Evolutionary conservation across 371 early-diverging fungal species (phyloP), one percentile per base, ranked within the genome.

Genomic region (Rhizopus sp.): DNA sequence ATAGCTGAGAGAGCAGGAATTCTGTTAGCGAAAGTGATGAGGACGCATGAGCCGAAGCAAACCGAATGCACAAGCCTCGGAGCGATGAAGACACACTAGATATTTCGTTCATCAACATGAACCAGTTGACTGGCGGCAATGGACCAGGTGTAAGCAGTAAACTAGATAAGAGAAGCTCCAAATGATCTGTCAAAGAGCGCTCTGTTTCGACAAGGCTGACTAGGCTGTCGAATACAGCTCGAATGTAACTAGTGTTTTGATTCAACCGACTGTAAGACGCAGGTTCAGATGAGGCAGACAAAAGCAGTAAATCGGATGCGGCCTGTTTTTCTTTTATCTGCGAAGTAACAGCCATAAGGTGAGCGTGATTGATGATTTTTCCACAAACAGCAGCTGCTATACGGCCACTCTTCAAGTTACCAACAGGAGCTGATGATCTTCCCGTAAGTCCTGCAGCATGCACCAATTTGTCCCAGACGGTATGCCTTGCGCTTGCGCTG

Each of bases 61-160:
- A 67, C 0, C 39, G 49, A 10, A 83, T 64, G n/a, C 76, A 72
- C 1, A 68, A 37, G 0, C 35, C 31, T 13, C 58, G 64, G 10
- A 74, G 31, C 1, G 30, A 15, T 0, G 63, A 59, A 12, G 77
- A 73, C 8, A 72, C 15, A 7, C 60, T 62, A 5, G 75, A 62
- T 7, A 79, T 31, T 9, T 70, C 67, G 1, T 57, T 63, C 37
- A 83, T 44, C 12, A 82, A 33, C 0, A 62, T 66, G 55, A 80
- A 83, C 85, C 85, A 85, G 41, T 85, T 83, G 7, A 85, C 85
- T 0, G 82, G 72, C 7, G 85, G 83, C 16, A 85, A 60, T 1
- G 85, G 83, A 0, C 82, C 77, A 0, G 78, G 75, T 8, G 73
- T 72, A 0, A 64, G 51, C n/a, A 64, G 52, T 1, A 78, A 41